Conservation (phyloP, 306 rosid genomes). For the Amphicarpaea edgeworthii region DNA sequence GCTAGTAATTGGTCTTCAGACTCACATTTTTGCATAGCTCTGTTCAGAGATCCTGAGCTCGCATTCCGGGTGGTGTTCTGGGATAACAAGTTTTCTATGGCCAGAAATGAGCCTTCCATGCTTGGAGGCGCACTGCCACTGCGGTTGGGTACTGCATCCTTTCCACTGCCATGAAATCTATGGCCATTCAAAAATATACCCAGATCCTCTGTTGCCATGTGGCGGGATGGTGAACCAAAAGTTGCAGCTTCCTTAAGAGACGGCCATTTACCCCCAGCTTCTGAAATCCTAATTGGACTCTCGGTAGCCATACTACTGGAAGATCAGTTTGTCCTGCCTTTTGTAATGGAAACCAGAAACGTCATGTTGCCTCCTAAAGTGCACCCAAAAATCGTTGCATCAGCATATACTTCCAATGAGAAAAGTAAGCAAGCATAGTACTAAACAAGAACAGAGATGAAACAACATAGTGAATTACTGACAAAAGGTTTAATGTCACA, state of each 20-base stretch:
- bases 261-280: constrained; percentile 78
- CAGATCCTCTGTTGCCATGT: constrained; percentile 67
- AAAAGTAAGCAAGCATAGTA: constrained; percentile 9
- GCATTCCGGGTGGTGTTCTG: constrained; percentile 51
- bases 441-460: constrained; percentile 1
- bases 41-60: constrained; percentile 56
- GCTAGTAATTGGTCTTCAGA: constrained; percentile 61
- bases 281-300: constrained; percentile 77
- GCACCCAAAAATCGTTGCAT: constrained; percentile 35
- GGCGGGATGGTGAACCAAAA: constrained; percentile 55
- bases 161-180: constrained; percentile 53
- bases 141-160: constrained; percentile 67
- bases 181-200: constrained; percentile 66
- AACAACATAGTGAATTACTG: constrained; percentile 1
- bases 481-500: not conserved
- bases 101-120: constrained; percentile 76
- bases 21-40: constrained; percentile 56
- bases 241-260: constrained; percentile 62
- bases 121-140: constrained; percentile 90
- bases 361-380: constrained; percentile 47
- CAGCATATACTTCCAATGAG: constrained; percentile 4
- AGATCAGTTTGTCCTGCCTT: constrained; percentile 39
- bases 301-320: constrained; percentile 68
- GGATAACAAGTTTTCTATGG: constrained; percentile 59
- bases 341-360: constrained; percentile 31